Conservation (phyloP, 805 yeast species). For the Candida vaughaniae region DNA sequence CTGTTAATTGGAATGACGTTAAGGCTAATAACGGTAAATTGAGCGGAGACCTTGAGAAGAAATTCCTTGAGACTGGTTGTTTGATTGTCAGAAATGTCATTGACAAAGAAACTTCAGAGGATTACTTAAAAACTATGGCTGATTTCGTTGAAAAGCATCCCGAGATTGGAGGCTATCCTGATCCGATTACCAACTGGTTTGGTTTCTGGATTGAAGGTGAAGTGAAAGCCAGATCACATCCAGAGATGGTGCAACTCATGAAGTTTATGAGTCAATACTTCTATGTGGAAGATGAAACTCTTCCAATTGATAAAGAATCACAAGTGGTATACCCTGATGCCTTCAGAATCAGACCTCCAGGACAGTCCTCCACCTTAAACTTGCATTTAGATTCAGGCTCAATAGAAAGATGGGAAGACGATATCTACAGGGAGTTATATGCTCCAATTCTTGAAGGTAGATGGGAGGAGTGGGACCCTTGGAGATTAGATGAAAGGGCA, state of each 20-base stretch:
- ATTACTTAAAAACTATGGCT: slow-evolving; percentile 19
- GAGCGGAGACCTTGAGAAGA: slow-evolving; percentile 9
- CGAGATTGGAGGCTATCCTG: slow-evolving; percentile 25
- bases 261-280: slow-evolving; percentile 25
- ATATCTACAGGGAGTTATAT: slow-evolving; percentile 31
- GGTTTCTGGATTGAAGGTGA: slow-evolving; percentile 42
- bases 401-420: slow-evolving; percentile 46
- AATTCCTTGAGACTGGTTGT: slow-evolving; percentile 21
- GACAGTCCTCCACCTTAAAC: slow-evolving; percentile 30
- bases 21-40: slow-evolving; percentile 9
- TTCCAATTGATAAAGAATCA: slow-evolving; percentile 26
- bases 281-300: slow-evolving; percentile 24
- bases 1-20: slow-evolving; percentile 13
- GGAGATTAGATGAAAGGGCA: slow-evolving; percentile 29
- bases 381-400: slow-evolving; percentile 45
- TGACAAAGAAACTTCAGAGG: slow-evolving; percentile 20
- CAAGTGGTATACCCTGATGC: slow-evolving; percentile 44
- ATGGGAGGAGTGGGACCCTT: slow-evolving; percentile 44
- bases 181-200: slow-evolving; percentile 24
- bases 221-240: slow-evolving; percentile 38
- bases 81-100: slow-evolving; percentile 31
- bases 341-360: slow-evolving; percentile 40
- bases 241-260: slow-evolving; percentile 27
- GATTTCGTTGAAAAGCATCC: slow-evolving; percentile 27
- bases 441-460: slow-evolving; percentile 31